Conservation (phyloP, 805 yeast species). For the Yamadazyma phyllophila region DNA sequence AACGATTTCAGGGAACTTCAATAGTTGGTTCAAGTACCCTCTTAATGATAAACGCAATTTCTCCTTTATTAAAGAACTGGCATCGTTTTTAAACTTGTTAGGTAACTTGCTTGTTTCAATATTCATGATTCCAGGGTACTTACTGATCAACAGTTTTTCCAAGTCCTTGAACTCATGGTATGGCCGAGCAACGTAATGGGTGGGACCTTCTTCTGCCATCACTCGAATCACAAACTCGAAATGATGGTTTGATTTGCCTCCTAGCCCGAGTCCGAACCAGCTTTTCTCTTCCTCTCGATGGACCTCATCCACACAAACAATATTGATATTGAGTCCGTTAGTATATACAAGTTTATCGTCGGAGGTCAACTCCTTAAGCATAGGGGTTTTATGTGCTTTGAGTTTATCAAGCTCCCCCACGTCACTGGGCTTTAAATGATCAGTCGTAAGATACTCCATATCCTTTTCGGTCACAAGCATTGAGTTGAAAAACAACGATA, state of each 20-base stretch:
- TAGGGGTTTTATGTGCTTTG: conserved; percentile 11
- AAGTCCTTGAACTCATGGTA: conserved; percentile 68
- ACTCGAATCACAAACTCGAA: conserved; percentile 52
- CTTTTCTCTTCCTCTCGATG: not conserved
- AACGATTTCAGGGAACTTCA: conserved; percentile 54
- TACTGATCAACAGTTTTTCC: conserved; percentile 47
- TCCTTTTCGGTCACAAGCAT: conserved; percentile 66
- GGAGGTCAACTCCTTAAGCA: conserved; percentile 2
- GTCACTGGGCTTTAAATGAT: conserved; percentile 36
- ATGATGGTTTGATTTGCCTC: conserved; percentile 18
- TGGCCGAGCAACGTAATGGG: conserved; percentile 54
- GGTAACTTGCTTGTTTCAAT: conserved; percentile 56
- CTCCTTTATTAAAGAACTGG: conserved; percentile 57
- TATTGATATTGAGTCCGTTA: conserved; percentile 63
- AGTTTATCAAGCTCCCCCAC: conserved; percentile 35
- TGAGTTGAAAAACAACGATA: conserved; percentile 71
- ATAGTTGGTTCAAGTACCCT: conserved; percentile 60
- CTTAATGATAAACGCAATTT: conserved; percentile 74
- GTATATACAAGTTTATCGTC: conserved; percentile 23
- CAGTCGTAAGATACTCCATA: conserved; percentile 39
- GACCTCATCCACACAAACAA: conserved; percentile 45
- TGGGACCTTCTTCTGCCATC: conserved; percentile 18
- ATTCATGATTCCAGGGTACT: conserved; percentile 61
- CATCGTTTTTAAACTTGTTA: conserved; percentile 43
- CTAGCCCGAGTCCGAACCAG: conserved; percentile 9